Conservation (phyloP, 73 alveolate species). For the Paramecium octaurelia region DNA sequence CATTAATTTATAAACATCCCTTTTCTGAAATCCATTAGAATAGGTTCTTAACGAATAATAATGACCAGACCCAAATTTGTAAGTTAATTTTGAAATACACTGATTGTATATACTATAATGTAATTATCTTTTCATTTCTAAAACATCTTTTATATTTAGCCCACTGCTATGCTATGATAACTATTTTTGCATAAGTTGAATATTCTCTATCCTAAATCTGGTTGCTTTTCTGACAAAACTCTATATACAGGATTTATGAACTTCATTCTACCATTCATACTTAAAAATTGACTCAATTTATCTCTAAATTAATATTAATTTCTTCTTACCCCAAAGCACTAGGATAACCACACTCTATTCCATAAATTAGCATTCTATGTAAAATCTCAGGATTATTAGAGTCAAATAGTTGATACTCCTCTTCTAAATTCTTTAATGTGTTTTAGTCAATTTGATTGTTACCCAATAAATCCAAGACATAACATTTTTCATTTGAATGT, state of each 20-base stretch:
- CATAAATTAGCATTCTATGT: background rate
- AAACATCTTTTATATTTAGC: background rate
- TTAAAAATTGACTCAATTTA: slow-evolving; percentile 6
- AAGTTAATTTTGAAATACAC: background rate
- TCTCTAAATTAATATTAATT: background rate
- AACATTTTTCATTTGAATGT: background rate
- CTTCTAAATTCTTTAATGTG: background rate
- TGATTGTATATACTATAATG: background rate
- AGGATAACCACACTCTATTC: background rate
- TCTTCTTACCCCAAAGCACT: background rate
- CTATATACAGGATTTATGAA: slow-evolving; percentile 77
- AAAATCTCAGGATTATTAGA: slow-evolving; percentile 13
- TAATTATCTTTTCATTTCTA: background rate
- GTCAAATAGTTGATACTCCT: background rate
- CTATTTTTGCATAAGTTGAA: slow-evolving; percentile 5
- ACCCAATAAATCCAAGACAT: background rate
- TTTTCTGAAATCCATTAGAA: background rate
- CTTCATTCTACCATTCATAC: slow-evolving; percentile 81
- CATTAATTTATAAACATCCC: background rate
- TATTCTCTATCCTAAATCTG: background rate
- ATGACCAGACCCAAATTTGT: background rate
- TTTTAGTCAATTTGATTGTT: background rate
- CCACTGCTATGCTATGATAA: slow-evolving; percentile 1
- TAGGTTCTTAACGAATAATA: background rate
- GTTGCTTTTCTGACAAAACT: slow-evolving; percentile 53